Evolutionary conservation across 2,329 filamentous ascomycete genomes (phyloP).

Genomic region (Colletotrichum sansevieriae): DNA sequence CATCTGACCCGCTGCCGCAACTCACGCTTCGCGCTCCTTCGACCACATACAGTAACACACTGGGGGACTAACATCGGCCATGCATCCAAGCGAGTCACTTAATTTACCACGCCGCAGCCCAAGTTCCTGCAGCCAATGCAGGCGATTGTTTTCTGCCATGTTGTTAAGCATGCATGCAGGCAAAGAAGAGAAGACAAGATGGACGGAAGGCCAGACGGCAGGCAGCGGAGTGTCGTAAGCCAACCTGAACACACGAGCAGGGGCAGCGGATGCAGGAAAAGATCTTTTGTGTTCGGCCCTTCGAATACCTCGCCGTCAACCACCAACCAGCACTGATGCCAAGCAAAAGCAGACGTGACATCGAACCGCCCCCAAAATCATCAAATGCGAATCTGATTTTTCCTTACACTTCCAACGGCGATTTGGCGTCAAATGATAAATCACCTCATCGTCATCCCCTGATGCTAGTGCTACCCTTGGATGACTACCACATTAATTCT

Average conservation of each 20-base stretch:
- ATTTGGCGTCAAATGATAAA: too few species aligned
- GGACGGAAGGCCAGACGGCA: background rate
- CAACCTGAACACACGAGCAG: background rate
- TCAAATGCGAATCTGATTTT: conserved; percentile 1
- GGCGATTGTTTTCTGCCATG: too few species aligned
- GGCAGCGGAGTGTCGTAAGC: background rate
- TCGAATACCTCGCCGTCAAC: conserved; percentile 13
- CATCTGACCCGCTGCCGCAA: too few species aligned
- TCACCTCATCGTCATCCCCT: background rate
- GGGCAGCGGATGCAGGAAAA: conserved; percentile 25
- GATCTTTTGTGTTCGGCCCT: conserved; percentile 38
- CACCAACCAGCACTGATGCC: conserved; percentile 25
- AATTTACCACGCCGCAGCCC: too few species aligned
- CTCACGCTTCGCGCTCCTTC: too few species aligned
- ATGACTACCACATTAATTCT: conserved; percentile 1
- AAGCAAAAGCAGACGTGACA: conserved; percentile 26
- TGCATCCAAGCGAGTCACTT: conserved; percentile 30
- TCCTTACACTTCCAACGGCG: background rate
- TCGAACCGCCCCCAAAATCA: background rate
- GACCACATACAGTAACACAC: too few species aligned
- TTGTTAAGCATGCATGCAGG: too few species aligned
- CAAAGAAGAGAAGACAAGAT: background rate
- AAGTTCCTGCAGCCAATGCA: too few species aligned
- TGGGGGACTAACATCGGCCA: conserved; percentile 23
- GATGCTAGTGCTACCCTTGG: background rate